Evolutionary conservation across 2,329 filamentous ascomycete species (phyloP).

Genomic region (Ceratocystis smalleyi): DNA sequence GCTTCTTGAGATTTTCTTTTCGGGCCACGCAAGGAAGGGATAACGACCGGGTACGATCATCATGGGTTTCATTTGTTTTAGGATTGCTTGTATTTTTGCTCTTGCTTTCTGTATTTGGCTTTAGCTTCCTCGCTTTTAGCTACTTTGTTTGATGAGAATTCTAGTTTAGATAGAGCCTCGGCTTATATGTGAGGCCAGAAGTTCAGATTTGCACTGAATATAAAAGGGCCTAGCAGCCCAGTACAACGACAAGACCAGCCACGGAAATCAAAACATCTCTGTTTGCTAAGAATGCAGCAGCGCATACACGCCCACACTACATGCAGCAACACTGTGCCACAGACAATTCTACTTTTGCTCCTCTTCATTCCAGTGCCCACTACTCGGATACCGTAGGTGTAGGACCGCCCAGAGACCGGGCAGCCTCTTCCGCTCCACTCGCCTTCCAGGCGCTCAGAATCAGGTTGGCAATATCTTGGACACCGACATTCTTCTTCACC

Average conservation of each 20-base stretch:
- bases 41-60: slow-evolving; percentile 7
- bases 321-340: no score
- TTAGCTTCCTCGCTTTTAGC: not conserved
- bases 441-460: slow-evolving; percentile 86
- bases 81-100: not conserved
- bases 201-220: slow-evolving; percentile 1
- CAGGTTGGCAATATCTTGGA: slow-evolving; percentile 75
- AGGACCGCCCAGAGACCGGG: slow-evolving; percentile 40
- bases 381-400: slow-evolving; percentile 32
- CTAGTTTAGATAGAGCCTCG: slow-evolving; percentile 5
- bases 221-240: not conserved
- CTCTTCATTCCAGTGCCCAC: not conserved
- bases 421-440: slow-evolving; percentile 57
- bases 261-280: not conserved
- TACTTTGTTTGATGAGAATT: slow-evolving; percentile 3
- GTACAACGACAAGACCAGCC: not conserved
- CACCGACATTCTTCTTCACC: slow-evolving; percentile 80
- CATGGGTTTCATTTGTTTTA: not conserved
- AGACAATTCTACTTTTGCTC: not conserved
- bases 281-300: no score
- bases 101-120: not conserved
- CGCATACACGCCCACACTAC: no score
- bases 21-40: not conserved
- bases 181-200: not conserved
- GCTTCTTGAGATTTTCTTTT: slow-evolving; percentile 8